Conservation (phyloP, 2,329 filamentous ascomycete species). For the Lasiodiplodia gonubiensis region DNA sequence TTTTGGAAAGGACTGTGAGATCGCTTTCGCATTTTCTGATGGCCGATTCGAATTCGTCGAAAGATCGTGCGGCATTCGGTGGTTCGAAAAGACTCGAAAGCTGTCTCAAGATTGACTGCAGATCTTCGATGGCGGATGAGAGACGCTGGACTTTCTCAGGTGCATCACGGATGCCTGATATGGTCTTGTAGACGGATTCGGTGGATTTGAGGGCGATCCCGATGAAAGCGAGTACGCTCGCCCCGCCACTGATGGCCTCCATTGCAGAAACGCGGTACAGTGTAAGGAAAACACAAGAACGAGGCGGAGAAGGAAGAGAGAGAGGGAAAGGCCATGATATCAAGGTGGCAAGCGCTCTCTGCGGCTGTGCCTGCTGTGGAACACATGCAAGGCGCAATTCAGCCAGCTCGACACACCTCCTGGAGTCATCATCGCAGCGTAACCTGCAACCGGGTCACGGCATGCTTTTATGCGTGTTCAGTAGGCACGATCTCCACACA, state of each 20-base stretch:
- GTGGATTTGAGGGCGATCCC: slow-evolving; percentile 18
- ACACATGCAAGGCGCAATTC: too few species aligned
- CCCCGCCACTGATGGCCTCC: slow-evolving; percentile 2
- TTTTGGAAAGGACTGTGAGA: background rate
- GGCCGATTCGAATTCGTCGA: background rate
- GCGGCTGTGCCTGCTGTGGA: background rate
- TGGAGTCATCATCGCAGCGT: too few species aligned
- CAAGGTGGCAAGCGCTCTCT: background rate
- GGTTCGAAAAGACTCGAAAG: background rate
- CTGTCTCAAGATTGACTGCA: background rate
- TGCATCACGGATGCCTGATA: background rate
- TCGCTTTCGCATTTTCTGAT: background rate
- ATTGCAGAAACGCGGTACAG: background rate
- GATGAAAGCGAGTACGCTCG: slow-evolving; percentile 17
- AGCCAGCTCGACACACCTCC: too few species aligned
- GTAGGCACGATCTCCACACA: background rate
- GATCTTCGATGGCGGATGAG: background rate
- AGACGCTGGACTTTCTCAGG: slow-evolving; percentile 3
- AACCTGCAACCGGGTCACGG: too few species aligned
- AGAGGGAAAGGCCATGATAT: too few species aligned
- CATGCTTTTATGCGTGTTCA: too few species aligned
- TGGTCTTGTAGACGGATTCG: slow-evolving; percentile 2
- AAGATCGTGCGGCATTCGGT: too few species aligned
- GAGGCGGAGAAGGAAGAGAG: background rate
- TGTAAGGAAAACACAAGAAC: background rate